Evolutionary conservation across 257 asterid genomes (phyloP).

Genomic region (Asclepias syriaca): DNA sequence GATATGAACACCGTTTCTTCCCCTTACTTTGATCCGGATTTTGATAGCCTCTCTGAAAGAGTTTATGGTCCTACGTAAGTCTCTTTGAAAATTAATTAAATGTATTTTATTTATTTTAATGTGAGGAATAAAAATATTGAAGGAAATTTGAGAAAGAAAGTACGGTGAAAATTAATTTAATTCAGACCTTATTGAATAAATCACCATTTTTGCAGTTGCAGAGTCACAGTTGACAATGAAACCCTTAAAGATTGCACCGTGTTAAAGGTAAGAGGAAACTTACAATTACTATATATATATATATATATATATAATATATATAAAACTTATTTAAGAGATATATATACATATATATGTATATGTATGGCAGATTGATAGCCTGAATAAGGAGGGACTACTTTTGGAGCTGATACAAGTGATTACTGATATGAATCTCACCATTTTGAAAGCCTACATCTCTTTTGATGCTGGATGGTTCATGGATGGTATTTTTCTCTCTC

Average conservation of each 20-base stretch:
- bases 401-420: slow-evolving; percentile 71
- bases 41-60: slow-evolving; percentile 67
- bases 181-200: background rate
- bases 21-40: slow-evolving; percentile 77
- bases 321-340: too few relatives aligned
- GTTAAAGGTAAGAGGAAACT: slow-evolving; percentile 39
- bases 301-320: too few relatives aligned
- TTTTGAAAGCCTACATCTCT: slow-evolving; percentile 64
- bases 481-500: slow-evolving; percentile 43
- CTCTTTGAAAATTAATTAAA: too few relatives aligned
- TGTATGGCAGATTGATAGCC: slow-evolving; percentile 52
- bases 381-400: slow-evolving; percentile 61
- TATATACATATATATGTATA: background rate
- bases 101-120: too few relatives aligned
- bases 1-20: slow-evolving; percentile 47
- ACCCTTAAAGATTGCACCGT: slow-evolving; percentile 52
- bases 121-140: too few relatives aligned
- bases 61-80: slow-evolving; percentile 61
- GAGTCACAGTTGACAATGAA: slow-evolving; percentile 60
- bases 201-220: slow-evolving; percentile 40
- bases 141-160: background rate
- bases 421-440: slow-evolving; percentile 67
- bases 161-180: background rate
- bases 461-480: slow-evolving; percentile 82
- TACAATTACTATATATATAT: background rate